Conservation (phyloP, 139 green algal genomes). For the Protoeuglena noctilucae region DNA sequence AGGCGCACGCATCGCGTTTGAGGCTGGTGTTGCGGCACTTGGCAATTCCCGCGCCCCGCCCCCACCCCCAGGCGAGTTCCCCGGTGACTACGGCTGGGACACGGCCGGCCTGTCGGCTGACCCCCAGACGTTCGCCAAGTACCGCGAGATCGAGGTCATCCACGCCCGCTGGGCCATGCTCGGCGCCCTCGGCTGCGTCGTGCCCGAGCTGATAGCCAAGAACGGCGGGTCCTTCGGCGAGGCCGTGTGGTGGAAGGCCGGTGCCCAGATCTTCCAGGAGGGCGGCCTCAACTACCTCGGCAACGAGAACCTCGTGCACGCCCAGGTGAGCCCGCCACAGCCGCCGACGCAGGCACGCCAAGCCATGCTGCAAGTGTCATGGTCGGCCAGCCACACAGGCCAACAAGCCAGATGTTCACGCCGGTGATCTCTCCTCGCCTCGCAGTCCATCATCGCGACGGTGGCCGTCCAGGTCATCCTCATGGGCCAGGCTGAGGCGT, state of each 20-base stretch:
- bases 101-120: conserved; percentile 81
- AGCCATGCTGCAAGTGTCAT: too few species aligned
- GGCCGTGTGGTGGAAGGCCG: conserved; percentile 90
- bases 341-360: not conserved
- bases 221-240: conserved; percentile 41
- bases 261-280: conserved; percentile 73
- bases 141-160: conserved; percentile 92
- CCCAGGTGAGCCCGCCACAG: conserved; percentile 8
- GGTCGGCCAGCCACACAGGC: conserved; percentile 16
- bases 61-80: conserved; percentile 77
- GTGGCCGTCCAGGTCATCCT: conserved; percentile 45
- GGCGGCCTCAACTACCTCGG: conserved; percentile 67
- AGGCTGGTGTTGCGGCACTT: too few species aligned
- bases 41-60: conserved; percentile 1
- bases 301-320: conserved; percentile 41
- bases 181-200: conserved; percentile 60
- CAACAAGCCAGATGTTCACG: conserved; percentile 8
- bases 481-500: conserved; percentile 55
- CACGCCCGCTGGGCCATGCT: conserved; percentile 96
- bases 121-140: conserved; percentile 70
- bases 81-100: conserved; percentile 90
- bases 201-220: conserved; percentile 21
- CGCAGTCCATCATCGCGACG: conserved; percentile 18
- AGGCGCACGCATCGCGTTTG: too few species aligned
- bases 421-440: conserved; percentile 3